These are phyloP conservation scores for Flammula alnicola DNA, from an alignment of 1,284 basidiomycete species.

Conservation along the genomic window DNA sequence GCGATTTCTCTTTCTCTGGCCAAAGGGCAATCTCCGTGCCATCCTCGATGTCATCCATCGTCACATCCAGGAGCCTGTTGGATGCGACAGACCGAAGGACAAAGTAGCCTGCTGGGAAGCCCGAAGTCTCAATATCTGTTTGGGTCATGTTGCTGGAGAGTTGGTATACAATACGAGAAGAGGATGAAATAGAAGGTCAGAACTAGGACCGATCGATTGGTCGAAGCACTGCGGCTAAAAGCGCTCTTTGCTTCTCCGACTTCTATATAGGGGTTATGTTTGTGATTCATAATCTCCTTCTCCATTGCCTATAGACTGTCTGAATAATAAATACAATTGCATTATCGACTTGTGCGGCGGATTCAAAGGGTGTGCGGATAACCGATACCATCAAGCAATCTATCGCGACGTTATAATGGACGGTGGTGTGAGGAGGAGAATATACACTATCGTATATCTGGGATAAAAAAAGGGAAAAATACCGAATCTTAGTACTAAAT, in stretches of 20 bases:
- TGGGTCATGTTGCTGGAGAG: conserved; percentile 24
- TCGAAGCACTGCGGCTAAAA: no score
- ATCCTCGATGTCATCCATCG: conserved; percentile 60
- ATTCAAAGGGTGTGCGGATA: no score
- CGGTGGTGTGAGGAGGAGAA: conserved; percentile 4
- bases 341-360: no score
- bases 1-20: conserved; percentile 70
- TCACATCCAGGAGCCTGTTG: conserved; percentile 67
- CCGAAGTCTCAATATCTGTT: conserved; percentile 42
- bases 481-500: conserved; percentile 19
- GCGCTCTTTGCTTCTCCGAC: no score
- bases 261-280: no score
- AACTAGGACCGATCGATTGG: neutral
- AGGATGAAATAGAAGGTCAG: neutral
- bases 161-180: no score
- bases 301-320: no score
- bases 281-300: no score
- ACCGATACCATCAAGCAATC: no score
- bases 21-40: conserved; percentile 68
- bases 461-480: conserved; percentile 13
- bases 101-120: conserved; percentile 81
- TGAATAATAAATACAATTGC: no score
- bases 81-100: conserved; percentile 66
- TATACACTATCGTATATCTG: conserved; percentile 25
- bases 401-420: no score